A percentile compares a stretch with the other conserved stretches of the same genome.
phyloP scores from a whole-genome alignment of 306 rosid genomes.

The Rubus parviflorus region DNA sequence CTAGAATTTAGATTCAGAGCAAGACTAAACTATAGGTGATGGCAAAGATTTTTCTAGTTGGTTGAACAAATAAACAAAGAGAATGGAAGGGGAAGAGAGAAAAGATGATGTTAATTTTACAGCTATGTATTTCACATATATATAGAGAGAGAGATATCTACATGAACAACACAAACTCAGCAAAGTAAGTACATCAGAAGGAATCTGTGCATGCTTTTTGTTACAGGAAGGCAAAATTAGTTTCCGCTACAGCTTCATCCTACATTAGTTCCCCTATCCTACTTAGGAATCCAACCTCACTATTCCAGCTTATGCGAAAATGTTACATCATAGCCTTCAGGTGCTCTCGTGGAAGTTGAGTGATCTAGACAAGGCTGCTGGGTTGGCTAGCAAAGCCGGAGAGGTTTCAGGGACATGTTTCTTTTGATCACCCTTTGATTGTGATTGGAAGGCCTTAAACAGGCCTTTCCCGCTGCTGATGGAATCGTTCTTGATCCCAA shows the following conservation, averaged over 20 bases:
- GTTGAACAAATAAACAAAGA: not conserved
- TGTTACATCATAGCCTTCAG: constrained; percentile 27
- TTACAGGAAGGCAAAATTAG: constrained; percentile 46
- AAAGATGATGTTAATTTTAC: not conserved
- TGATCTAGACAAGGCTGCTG: constrained; percentile 91
- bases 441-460: constrained; percentile 72
- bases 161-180: constrained; percentile 44
- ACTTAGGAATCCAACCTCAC: constrained; percentile 33
- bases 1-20: not conserved
- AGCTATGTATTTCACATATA: constrained; percentile 48
- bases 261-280: constrained; percentile 36
- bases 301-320: constrained; percentile 4
- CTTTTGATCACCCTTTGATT: constrained; percentile 50
- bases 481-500: constrained; percentile 84
- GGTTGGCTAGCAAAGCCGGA: constrained; percentile 67
- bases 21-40: not conserved
- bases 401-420: constrained; percentile 47
- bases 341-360: constrained; percentile 68
- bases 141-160: constrained; percentile 40
- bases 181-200: constrained; percentile 50
- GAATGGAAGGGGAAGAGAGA: not conserved
- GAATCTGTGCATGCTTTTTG: constrained; percentile 38
- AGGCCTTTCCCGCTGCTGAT: constrained; percentile 49
- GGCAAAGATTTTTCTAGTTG: not conserved
- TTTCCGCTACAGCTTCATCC: constrained; percentile 29